These are phyloP conservation scores for Pythium utonaiense DNA, from an alignment of 352 stramenopile species.

Conservation along the genomic window DNA sequence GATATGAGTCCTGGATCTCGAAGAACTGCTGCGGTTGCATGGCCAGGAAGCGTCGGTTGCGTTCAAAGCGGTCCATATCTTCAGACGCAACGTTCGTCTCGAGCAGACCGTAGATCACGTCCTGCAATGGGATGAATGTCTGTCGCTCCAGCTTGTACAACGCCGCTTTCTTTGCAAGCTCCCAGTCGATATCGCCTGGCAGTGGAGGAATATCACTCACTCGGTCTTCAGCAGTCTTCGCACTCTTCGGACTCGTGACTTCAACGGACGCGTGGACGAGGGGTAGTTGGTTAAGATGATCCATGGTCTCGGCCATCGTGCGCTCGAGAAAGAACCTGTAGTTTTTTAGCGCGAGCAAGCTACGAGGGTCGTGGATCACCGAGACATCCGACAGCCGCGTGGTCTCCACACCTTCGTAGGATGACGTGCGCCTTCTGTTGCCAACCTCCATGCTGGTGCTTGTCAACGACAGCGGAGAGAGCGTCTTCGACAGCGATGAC, in stretches of 20 bases:
- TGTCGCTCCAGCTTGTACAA: constrained; percentile 62
- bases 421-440: constrained; percentile 12
- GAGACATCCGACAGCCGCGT: constrained; percentile 8
- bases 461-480: constrained; percentile 3
- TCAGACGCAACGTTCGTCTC: constrained; percentile 30
- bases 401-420: constrained; percentile 17
- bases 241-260: constrained; percentile 22
- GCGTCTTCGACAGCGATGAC: constrained; percentile 14
- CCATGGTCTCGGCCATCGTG: constrained; percentile 46
- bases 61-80: constrained; percentile 52
- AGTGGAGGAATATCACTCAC: neutral
- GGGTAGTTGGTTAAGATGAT: constrained; percentile 29
- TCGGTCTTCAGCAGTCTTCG: neutral
- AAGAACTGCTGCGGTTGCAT: constrained; percentile 50
- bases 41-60: constrained; percentile 40
- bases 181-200: constrained; percentile 37
- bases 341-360: constrained; percentile 58
- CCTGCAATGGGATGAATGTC: constrained; percentile 66
- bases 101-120: constrained; percentile 62
- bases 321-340: constrained; percentile 76
- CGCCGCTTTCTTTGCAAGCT: constrained; percentile 39
- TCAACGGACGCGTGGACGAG: constrained; percentile 12
- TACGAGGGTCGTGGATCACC: constrained; percentile 42
- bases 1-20: constrained; percentile 49
- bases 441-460: neutral